A percentile compares a stretch with the other conserved stretches of the same genome.
Evolutionary conservation across 208 protist genomes (phyloP).

Genomic region (Acanthamoeba healyi): DNA sequence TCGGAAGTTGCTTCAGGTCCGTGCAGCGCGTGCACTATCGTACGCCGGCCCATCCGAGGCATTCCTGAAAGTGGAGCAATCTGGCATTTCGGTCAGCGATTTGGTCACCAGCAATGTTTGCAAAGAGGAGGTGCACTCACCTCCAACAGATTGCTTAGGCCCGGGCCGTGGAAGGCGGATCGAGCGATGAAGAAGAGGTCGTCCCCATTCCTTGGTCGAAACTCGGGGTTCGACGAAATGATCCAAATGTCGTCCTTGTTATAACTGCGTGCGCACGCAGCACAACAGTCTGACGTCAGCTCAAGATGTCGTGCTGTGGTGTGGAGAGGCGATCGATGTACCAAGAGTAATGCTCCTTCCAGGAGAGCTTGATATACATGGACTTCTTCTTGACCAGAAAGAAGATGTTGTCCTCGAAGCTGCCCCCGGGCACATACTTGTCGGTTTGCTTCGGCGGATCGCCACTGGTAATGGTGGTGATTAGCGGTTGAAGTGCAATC

Average conservation of each 20-base stretch:
- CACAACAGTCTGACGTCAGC: no score
- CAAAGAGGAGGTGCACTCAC: not conserved
- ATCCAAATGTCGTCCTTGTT: slow-evolving; percentile 75
- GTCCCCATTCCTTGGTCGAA: slow-evolving; percentile 59
- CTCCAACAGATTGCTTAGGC: slow-evolving; percentile 64
- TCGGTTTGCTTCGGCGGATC: slow-evolving; percentile 22
- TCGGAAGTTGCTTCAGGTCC: slow-evolving; percentile 32
- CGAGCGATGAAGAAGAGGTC: slow-evolving; percentile 73
- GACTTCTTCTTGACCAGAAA: slow-evolving; percentile 60
- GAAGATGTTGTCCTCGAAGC: slow-evolving; percentile 62
- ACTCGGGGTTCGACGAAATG: slow-evolving; percentile 66
- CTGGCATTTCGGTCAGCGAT: not conserved
- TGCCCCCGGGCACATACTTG: slow-evolving; percentile 27
- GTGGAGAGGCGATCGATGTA: no score
- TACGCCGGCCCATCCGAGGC: slow-evolving; percentile 24
- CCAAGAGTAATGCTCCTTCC: slow-evolving; percentile 64
- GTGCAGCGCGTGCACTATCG: slow-evolving; percentile 64
- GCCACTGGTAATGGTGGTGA: not conserved
- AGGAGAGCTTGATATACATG: slow-evolving; percentile 56
- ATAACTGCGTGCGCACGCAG: no score
- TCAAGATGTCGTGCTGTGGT: no score
- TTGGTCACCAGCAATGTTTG: not conserved
- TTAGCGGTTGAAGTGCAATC: not conserved
- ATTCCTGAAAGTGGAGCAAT: slow-evolving; percentile 64
- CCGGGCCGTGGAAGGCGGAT: slow-evolving; percentile 66